These are phyloP conservation scores for Diaporthe ampelina DNA, from an alignment of 2,329 filamentous ascomycete genomes.

Conservation along the genomic window DNA sequence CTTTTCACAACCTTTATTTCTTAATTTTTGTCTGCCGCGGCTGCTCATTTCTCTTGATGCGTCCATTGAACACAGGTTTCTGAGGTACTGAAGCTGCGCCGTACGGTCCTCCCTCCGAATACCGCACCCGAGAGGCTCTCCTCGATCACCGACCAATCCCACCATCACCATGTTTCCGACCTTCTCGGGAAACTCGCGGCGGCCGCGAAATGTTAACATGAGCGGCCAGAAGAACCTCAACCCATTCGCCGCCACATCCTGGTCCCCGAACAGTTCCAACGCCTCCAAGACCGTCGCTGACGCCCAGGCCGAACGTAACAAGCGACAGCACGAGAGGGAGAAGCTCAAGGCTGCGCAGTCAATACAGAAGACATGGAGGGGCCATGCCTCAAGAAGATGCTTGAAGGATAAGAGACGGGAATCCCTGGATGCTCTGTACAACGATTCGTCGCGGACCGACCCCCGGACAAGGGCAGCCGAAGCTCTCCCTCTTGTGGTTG, in stretches of 20 bases:
- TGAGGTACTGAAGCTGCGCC: not conserved
- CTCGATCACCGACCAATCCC: not conserved
- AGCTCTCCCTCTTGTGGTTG: constrained; percentile 63
- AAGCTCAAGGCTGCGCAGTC: constrained; percentile 79
- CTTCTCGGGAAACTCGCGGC: constrained; percentile 89
- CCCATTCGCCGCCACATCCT: constrained; percentile 78
- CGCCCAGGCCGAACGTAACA: constrained; percentile 87
- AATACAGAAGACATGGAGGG: constrained; percentile 88
- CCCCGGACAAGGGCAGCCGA: constrained; percentile 53
- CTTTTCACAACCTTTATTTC: not conserved
- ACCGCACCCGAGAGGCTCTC: not conserved
- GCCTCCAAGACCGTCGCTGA: constrained; percentile 84
- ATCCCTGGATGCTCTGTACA: constrained; percentile 74
- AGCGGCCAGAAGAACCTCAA: constrained; percentile 83
- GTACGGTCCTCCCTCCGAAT: not conserved
- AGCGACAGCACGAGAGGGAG: constrained; percentile 85
- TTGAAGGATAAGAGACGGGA: constrained; percentile 70
- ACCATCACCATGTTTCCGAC: constrained; percentile 82
- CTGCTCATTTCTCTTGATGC: not conserved
- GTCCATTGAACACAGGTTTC: not conserved
- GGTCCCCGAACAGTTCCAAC: constrained; percentile 70
- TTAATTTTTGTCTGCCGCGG: not conserved
- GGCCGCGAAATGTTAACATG: constrained; percentile 92
- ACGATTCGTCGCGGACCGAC: constrained; percentile 51
- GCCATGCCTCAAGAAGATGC: constrained; percentile 73